Base-by-base conservation (phyloP, 495 filamentous ascomycete genomes). In the Podospora fimiseda region DNA sequence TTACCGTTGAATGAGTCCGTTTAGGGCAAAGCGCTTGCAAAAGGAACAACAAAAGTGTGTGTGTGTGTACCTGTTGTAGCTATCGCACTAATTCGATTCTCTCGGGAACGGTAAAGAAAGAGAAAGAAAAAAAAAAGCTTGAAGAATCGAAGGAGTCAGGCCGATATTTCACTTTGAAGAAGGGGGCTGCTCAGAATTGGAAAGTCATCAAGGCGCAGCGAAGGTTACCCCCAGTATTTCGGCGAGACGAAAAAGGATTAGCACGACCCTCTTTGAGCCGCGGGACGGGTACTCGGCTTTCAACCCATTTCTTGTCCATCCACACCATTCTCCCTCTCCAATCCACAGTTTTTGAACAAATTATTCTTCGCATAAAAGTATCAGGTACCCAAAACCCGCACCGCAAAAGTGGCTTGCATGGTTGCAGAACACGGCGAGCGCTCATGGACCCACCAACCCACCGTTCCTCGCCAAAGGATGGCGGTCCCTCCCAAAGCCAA, bases 111-210 rank as follows among this genome's bases (percentile, higher is more conserved):
- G 57, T 43, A 60, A 49, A 60, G 66, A 62, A 54, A 61, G 59
- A 46, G 51, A 61, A 61, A 44, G 60, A 65, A 38, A 59, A 58
- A 27, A 43, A 52, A 38, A 52, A 52, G 52, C 22, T 44, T 24
- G 27, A 33, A 33, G 5, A 49, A 61, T 64, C 71, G 70, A 62
- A 63, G 72, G 74, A 76, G 73, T 76, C 73, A 76, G 62, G 58
- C 66, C 60, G 72, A 70, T 77, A 77, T 77, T 74, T 77, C 72
- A 76, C 57, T 68, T 53, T 27, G 44, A 41, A 41, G 21, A 42
- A 43, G 21, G 50, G 33, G 21, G 44, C 18, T 21, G 43, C 16
- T 41, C 49, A 48, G 27, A 51, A 48, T 38, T 18, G 47, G 19
- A 46, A 39, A 58, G 37, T 41, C 55, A 46, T 37, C 55, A 63